Evolutionary conservation across 2,329 filamentous ascomycete genomes (phyloP).

Genomic region (Aspergillus fructus): DNA sequence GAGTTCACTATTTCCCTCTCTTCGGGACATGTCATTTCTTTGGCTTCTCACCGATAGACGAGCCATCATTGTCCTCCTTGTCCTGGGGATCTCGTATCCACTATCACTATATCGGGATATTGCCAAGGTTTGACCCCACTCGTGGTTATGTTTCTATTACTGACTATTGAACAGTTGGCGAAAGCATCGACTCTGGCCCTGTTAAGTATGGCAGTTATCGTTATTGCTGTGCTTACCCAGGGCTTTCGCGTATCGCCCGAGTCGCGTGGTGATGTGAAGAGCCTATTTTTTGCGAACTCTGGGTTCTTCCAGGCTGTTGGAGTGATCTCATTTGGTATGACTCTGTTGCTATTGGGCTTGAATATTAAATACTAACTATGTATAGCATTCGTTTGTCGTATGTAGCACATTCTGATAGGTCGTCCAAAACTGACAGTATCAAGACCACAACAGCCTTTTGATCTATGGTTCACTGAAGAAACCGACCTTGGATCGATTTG

Average conservation of each 20-base stretch:
- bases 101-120: conserved; percentile 94
- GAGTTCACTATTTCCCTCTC: conserved; percentile 73
- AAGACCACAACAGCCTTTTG: conserved; percentile 90
- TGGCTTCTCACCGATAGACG: conserved; percentile 79
- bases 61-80: conserved; percentile 84
- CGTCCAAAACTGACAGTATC: conserved; percentile 19
- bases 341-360: background rate
- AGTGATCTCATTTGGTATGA: conserved; percentile 91
- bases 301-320: conserved; percentile 96
- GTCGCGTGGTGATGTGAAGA: conserved; percentile 68
- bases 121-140: conserved; percentile 68
- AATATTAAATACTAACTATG: conserved; percentile 31
- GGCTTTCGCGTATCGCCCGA: conserved; percentile 71
- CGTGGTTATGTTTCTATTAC: conserved; percentile 3
- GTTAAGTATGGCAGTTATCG: conserved; percentile 87
- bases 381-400: conserved; percentile 66
- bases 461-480: conserved; percentile 95
- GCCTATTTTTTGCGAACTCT: conserved; percentile 72
- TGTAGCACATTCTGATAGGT: conserved; percentile 20
- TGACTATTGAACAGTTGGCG: conserved; percentile 65
- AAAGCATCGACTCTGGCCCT: conserved; percentile 94
- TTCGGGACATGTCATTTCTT: conserved; percentile 71
- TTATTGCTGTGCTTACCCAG: conserved; percentile 84
- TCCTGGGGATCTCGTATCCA: conserved; percentile 83
- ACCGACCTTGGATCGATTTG: conserved; percentile 93